phyloP scores from a whole-genome alignment of 164 flowering plant species.

The Warburgia ugandensis region DNA sequence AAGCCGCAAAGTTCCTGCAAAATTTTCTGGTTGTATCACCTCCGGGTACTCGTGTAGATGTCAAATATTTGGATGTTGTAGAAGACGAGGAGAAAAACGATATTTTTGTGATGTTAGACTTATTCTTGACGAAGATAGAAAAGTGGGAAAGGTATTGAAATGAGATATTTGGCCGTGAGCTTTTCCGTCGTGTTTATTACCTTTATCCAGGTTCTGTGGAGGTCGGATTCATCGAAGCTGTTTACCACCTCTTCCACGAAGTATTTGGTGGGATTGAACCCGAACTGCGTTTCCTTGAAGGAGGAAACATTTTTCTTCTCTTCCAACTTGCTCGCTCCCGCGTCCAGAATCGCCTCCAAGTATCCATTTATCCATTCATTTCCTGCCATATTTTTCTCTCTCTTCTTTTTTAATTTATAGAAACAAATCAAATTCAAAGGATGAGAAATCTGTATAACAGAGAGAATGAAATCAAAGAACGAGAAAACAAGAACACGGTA shows the following conservation, averaged over 20 bases:
- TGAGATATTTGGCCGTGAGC: no score
- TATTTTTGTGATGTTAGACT: no score
- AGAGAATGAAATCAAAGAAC: no score
- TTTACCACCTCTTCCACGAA: conserved; percentile 53
- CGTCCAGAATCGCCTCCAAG: conserved; percentile 76
- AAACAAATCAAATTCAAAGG: no score
- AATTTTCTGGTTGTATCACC: no score
- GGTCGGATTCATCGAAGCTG: conserved; percentile 52
- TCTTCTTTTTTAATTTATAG: not conserved
- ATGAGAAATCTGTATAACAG: no score
- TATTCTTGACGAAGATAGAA: no score
- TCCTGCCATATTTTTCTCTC: conserved; percentile 38
- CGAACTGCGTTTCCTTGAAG: not conserved
- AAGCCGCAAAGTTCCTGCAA: no score
- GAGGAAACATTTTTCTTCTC: not conserved
- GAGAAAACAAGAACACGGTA: no score
- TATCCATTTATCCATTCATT: conserved; percentile 86
- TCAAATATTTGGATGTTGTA: no score
- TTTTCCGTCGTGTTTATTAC: conserved; percentile 14
- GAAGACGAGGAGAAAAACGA: no score
- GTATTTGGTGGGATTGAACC: conserved; percentile 47
- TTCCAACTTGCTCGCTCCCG: conserved; percentile 24
- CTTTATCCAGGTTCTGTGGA: conserved; percentile 52
- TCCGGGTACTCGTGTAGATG: no score
- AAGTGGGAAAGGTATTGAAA: not conserved